Percentiles rank a stretch among this genome's conserved stretches.
Conservation (phyloP, 176 grass and related monocot species). For the Olyra latifolia region DNA sequence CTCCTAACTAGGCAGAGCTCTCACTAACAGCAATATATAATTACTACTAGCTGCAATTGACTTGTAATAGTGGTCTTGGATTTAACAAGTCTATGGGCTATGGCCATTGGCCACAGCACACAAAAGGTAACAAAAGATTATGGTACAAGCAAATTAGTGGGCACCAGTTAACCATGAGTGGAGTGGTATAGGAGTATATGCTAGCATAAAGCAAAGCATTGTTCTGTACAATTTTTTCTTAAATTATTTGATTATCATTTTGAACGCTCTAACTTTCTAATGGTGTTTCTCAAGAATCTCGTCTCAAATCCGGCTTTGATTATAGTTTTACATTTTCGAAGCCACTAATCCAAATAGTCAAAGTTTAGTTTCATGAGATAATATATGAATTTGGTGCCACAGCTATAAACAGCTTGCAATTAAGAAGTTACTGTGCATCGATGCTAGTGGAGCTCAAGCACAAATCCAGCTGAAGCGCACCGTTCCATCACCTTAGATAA, state of each 20-base stretch:
- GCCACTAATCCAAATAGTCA: too few relatives aligned
- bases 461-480: neutral
- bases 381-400: too few relatives aligned
- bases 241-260: too few relatives aligned
- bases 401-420: neutral
- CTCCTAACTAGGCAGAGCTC: neutral
- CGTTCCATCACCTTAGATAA: neutral
- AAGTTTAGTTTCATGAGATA: too few relatives aligned
- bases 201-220: too few relatives aligned
- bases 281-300: too few relatives aligned
- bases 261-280: too few relatives aligned
- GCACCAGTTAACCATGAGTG: neutral
- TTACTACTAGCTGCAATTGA: constrained; percentile 21
- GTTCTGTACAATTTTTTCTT: too few relatives aligned
- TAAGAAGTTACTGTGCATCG: neutral
- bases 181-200: neutral
- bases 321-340: too few relatives aligned
- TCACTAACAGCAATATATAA: neutral
- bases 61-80: neutral
- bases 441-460: neutral
- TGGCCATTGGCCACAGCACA: neutral
- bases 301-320: too few relatives aligned
- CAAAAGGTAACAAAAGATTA: neutral
- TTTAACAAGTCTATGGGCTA: neutral
- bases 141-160: neutral